Evolutionary conservation across 2,329 filamentous ascomycete genomes (phyloP).

Genomic region (Atkinsonella hypoxylon): DNA sequence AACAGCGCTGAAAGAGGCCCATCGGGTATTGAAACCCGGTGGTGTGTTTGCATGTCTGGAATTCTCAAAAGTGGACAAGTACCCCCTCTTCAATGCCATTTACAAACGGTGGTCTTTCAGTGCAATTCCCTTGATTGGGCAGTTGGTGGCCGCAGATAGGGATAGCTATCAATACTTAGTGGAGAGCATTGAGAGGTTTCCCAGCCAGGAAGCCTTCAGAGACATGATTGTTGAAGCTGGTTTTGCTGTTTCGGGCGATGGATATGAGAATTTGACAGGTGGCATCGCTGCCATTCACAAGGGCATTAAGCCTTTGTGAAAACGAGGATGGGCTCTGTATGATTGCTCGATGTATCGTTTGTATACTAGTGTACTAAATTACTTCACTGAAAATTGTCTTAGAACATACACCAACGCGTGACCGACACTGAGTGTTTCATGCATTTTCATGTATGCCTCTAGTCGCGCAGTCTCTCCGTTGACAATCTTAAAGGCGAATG

Average conservation of each 20-base stretch:
- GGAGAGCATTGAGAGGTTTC: conserved; percentile 93
- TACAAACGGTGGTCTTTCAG: conserved; percentile 96
- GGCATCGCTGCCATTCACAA: conserved; percentile 95
- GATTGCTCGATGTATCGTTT: not conserved
- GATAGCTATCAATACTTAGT: conserved; percentile 98
- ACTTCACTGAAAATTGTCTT: conserved; percentile 4
- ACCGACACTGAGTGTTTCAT: not conserved
- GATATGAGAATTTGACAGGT: conserved; percentile 82
- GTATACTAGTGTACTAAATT: conserved; percentile 1
- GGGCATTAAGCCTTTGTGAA: conserved; percentile 68
- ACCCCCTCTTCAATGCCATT: conserved; percentile 64
- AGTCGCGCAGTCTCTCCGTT: too few species aligned
- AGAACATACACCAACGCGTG: conserved; percentile 13
- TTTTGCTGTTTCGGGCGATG: conserved; percentile 69
- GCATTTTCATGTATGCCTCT: not conserved
- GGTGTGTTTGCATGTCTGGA: conserved; percentile 95
- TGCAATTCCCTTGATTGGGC: conserved; percentile 88
- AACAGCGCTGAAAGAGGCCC: conserved; percentile 68
- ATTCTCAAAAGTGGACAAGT: conserved; percentile 73
- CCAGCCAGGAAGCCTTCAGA: conserved; percentile 71
- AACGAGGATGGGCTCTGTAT: not conserved
- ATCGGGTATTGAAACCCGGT: conserved; percentile 81
- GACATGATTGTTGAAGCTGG: conserved; percentile 75
- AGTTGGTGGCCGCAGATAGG: conserved; percentile 84
- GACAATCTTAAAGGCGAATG: not conserved